Percentiles rank a stretch among this genome's conserved stretches.
Evolutionary conservation across 768 basidiomycete species (phyloP).

Genomic region (Tricholoma terreum): DNA sequence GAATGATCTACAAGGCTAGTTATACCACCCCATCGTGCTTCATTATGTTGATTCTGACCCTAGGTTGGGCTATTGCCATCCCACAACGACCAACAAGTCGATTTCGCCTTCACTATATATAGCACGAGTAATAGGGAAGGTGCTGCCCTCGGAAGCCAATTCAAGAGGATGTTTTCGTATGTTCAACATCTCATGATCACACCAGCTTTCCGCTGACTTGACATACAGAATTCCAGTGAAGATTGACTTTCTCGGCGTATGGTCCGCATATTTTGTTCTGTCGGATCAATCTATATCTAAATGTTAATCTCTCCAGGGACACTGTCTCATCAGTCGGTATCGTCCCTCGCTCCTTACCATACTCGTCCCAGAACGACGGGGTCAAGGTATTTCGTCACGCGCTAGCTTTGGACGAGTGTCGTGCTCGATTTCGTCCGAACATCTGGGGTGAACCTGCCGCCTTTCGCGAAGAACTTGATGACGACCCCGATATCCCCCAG

Average conservation of each 20-base stretch:
- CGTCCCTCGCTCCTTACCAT: slow-evolving; percentile 6
- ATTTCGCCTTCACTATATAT: slow-evolving; percentile 23
- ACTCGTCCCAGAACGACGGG: slow-evolving; percentile 38
- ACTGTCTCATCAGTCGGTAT: slow-evolving; percentile 11
- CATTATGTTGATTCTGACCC: too few relatives aligned
- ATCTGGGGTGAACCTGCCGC: slow-evolving; percentile 33
- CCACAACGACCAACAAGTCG: slow-evolving; percentile 25
- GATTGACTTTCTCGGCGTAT: slow-evolving; percentile 11
- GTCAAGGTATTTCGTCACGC: slow-evolving; percentile 63
- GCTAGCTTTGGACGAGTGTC: slow-evolving; percentile 57
- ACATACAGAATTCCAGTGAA: background rate
- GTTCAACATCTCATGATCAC: too few relatives aligned
- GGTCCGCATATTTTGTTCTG: background rate
- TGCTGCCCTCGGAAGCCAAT: background rate
- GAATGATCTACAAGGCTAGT: slow-evolving; percentile 51
- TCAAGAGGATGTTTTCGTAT: too few relatives aligned
- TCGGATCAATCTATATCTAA: background rate
- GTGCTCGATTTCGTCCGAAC: slow-evolving; percentile 57
- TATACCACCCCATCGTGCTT: slow-evolving; percentile 18
- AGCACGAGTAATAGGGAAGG: background rate
- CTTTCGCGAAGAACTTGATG: background rate
- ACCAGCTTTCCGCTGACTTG: background rate
- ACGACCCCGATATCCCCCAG: slow-evolving; percentile 10
- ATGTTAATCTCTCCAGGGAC: slow-evolving; percentile 4
- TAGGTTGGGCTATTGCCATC: slow-evolving; percentile 26